A percentile compares a stretch with the other conserved stretches of the same genome.
Evolutionary conservation across 108 stramenopile genomes (phyloP).

Genomic region (Stephanodiscus triporus): DNA sequence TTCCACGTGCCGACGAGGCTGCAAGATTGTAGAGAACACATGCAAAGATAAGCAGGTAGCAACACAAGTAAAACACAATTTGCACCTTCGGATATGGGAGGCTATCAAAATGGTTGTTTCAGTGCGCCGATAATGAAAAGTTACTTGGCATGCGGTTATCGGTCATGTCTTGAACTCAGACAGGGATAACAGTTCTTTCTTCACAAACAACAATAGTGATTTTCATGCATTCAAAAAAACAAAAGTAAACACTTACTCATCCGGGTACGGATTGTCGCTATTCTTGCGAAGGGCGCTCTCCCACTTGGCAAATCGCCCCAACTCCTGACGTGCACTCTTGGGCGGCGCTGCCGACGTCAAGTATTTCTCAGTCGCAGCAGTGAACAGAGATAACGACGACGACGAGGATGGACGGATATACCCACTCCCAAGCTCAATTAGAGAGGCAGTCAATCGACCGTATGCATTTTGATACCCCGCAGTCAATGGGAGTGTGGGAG

Average conservation of each 20-base stretch:
- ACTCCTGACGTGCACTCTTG: conserved; percentile 72
- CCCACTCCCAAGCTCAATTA: conserved; percentile 80
- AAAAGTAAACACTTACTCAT: conserved; percentile 40
- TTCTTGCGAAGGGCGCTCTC: conserved; percentile 71
- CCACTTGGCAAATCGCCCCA: conserved; percentile 85
- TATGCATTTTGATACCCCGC: conserved; percentile 78
- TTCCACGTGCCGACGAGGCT: conserved; percentile 75
- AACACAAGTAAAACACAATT: background rate
- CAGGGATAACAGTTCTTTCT: conserved; percentile 19
- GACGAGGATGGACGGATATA: conserved; percentile 66
- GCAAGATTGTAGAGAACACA: background rate
- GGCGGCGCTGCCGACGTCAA: conserved; percentile 49
- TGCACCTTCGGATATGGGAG: background rate
- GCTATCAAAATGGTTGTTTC: background rate
- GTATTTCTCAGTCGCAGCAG: conserved; percentile 43
- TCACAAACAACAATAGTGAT: conserved; percentile 1
- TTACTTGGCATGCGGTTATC: conserved; percentile 16
- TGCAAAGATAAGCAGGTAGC: background rate
- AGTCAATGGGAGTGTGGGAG: conserved; percentile 62
- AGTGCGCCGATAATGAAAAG: conserved; percentile 12
- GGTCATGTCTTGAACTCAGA: conserved; percentile 2
- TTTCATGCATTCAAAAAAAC: background rate
- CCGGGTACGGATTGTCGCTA: conserved; percentile 69
- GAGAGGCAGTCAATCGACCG: conserved; percentile 66
- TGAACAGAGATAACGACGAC: conserved; percentile 47